Percentiles rank a stretch among this genome's conserved stretches.
phyloP scores from a whole-genome alignment of 2,329 filamentous ascomycete species.

The Aureobasidium sp. region DNA sequence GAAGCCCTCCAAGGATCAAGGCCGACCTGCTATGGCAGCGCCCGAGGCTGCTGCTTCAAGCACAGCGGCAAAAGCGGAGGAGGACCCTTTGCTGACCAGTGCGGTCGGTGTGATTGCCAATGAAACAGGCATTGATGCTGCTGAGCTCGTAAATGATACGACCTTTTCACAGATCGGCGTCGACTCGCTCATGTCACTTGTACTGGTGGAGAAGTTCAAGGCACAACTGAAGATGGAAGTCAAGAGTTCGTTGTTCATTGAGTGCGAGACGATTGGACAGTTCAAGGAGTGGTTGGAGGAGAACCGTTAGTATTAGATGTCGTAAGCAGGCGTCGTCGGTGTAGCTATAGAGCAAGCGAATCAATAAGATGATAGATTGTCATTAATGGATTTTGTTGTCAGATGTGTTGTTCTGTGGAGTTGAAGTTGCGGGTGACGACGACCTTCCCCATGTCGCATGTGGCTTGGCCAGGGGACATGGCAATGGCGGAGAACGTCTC shows the following conservation, averaged over 20 bases:
- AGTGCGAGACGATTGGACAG: background rate
- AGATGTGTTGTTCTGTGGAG: background rate
- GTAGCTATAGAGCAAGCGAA: no score
- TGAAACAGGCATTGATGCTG: background rate
- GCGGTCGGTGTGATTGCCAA: background rate
- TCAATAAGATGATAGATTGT: no score
- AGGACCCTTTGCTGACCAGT: background rate
- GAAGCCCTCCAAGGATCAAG: background rate
- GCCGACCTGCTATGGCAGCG: background rate
- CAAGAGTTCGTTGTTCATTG: slow-evolving; percentile 17
- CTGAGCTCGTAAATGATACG: slow-evolving; percentile 27
- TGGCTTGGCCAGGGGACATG: slow-evolving; percentile 1
- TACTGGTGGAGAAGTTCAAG: slow-evolving; percentile 30
- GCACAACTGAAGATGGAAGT: slow-evolving; percentile 28
- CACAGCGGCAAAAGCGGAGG: background rate
- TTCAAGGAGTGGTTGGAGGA: background rate
- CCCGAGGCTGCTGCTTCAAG: background rate
- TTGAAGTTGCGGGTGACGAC: background rate
- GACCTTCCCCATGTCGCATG: background rate
- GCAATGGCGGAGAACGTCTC: background rate
- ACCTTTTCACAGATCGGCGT: slow-evolving; percentile 29
- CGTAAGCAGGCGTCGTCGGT: no score
- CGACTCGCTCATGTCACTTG: slow-evolving; percentile 33
- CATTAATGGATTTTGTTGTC: background rate
- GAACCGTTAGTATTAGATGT: no score